phyloP scores from a whole-genome alignment of 345 rosid species.

The Sonneratia caseolaris region DNA sequence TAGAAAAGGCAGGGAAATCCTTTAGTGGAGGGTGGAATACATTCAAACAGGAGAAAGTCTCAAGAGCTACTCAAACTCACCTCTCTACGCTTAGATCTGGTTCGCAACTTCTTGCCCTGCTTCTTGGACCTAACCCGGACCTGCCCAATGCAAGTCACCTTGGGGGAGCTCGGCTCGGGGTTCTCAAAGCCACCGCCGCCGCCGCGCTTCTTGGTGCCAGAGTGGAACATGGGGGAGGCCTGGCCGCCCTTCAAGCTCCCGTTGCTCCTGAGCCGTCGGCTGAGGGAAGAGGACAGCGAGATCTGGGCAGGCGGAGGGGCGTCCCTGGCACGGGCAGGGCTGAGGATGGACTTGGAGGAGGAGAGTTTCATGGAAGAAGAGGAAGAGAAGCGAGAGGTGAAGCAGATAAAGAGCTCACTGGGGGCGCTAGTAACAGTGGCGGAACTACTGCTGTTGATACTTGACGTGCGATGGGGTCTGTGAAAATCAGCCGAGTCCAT shows the following conservation, averaged over 20 bases:
- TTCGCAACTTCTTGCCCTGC: constrained; percentile 63
- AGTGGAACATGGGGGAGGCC: constrained; percentile 82
- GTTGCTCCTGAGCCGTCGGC: constrained; percentile 56
- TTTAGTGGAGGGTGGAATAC: background rate
- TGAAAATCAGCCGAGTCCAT: constrained; percentile 43
- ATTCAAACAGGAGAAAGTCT: background rate
- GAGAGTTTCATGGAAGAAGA: constrained; percentile 91
- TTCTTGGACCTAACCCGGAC: constrained; percentile 96
- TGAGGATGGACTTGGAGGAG: constrained; percentile 53
- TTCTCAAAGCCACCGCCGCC: constrained; percentile 41
- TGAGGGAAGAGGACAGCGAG: constrained; percentile 73
- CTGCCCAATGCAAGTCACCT: constrained; percentile 96
- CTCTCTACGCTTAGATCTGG: constrained; percentile 58
- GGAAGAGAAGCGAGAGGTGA: constrained; percentile 73
- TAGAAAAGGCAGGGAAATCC: background rate
- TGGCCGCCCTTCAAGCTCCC: constrained; percentile 60
- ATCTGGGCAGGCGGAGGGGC: constrained; percentile 36
- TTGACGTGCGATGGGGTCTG: constrained; percentile 59
- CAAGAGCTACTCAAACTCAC: constrained; percentile 11
- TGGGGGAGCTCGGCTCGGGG: constrained; percentile 89
- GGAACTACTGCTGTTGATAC: constrained; percentile 29
- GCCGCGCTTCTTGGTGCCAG: constrained; percentile 48
- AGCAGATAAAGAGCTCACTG: constrained; percentile 71
- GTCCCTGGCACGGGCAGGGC: constrained; percentile 48
- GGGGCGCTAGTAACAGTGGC: constrained; percentile 12